Evolutionary conservation across 148 eudicot species (phyloP), one percentile per base, ranked within the genome.

Genomic region (Chenopodium quinoa): DNA sequence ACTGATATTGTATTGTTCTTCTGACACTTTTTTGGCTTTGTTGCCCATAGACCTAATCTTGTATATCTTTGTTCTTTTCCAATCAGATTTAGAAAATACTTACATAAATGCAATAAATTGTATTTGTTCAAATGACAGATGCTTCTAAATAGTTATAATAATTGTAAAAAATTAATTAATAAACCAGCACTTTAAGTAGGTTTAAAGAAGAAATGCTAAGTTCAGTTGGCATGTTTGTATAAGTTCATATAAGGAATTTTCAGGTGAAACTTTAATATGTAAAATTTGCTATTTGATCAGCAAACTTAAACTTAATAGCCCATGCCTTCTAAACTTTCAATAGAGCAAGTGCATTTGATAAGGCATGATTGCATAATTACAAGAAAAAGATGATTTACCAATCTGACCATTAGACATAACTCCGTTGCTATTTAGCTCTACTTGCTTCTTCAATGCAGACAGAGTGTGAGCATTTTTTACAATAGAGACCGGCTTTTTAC

Each of bases 401-500:
- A 69, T 84, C 76, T 88, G 84, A n/a, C 92, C 98, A 86, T 97
- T 92, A 22, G 91, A 82, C 69, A 90, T 76, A 37, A 82, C 87
- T 77, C 73, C 87, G 70, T 81, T 77, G 69, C 85, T 83, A 76
- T 52, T 83, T 82, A 78, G 80, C 67, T 84, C 90, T 60, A 63
- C 58, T 34, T 60, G 76, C 27, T 79, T 85, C 71, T 78, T 48
- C 52, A 81, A 58, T 71, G 84, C 67, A 64, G 71, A 48, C 76
- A 88, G 77, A 68, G 89, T 76, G 81, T 97, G 99, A 68, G 98
- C 98, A 86, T 94, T 94, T 88, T 81, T 97, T 25, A 90, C 88
- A 82, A 97, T 91, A 78, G 92, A 93, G 77, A 90, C 88, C 31
- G 99, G 98, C 88, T 94, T 94, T 88, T 97, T 97, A 64, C 93